Conservation (phyloP, 306 rosid genomes). For the Rubus idaeus region DNA sequence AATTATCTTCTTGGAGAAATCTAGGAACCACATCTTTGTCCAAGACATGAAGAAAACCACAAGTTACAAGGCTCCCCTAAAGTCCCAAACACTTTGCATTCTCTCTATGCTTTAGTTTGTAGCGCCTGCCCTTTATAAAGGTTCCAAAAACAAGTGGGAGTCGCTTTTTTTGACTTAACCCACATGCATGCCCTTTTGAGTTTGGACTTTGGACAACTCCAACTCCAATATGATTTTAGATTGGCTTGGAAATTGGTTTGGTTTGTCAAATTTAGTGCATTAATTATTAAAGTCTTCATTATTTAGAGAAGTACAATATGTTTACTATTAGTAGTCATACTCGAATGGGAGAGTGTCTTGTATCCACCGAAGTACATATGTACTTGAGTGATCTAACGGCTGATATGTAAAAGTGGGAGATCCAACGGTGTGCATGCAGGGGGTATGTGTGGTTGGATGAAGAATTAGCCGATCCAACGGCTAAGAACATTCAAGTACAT, state of each 20-base stretch:
- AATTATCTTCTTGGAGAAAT: constrained; percentile 5
- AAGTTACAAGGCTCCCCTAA: not conserved
- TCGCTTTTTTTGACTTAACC: constrained; percentile 16
- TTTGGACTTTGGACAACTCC: constrained; percentile 1
- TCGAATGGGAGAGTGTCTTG: no score
- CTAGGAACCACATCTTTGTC: not conserved
- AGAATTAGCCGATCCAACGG: no score
- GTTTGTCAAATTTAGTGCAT: not conserved
- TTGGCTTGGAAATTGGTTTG: constrained; percentile 4
- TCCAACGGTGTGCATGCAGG: no score
- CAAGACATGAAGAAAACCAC: constrained; percentile 2
- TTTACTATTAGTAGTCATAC: constrained; percentile 3
- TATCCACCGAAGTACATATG: no score
- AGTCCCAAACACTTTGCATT: constrained; percentile 1
- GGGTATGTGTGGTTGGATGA: no score
- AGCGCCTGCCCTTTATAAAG: constrained; percentile 9
- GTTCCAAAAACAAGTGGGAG: not conserved
- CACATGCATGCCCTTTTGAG: constrained; percentile 8
- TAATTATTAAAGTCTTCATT: constrained; percentile 13
- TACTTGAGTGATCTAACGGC: no score
- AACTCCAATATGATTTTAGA: not conserved
- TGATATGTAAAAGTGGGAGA: no score
- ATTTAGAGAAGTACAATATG: not conserved
- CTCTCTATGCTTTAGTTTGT: not conserved
- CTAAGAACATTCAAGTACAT: no score